Evolutionary conservation across 129 eudicot genomes (phyloP).

Genomic region (Calendula officinalis): DNA sequence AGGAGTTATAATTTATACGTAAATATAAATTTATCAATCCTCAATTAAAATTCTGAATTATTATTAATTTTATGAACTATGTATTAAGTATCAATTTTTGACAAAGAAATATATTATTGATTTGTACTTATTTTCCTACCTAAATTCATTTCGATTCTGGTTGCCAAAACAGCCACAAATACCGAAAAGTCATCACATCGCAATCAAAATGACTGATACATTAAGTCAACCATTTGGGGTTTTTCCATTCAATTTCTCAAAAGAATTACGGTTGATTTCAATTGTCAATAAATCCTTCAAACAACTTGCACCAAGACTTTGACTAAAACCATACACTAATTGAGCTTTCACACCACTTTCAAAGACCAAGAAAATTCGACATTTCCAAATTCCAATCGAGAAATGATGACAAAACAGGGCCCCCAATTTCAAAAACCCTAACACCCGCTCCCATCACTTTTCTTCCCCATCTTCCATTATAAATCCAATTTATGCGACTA

Average conservation of each 20-base stretch:
- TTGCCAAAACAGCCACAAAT: background rate
- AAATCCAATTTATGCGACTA: background rate
- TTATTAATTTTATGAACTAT: too few species aligned
- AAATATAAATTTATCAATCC: too few species aligned
- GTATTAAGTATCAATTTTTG: too few species aligned
- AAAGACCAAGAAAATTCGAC: conserved; percentile 7
- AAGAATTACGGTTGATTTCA: background rate
- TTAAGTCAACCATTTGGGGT: background rate
- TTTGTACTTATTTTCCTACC: too few species aligned
- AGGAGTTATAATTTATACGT: too few species aligned
- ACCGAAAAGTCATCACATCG: background rate
- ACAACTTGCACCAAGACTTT: conserved; percentile 11
- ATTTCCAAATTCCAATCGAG: conserved; percentile 15
- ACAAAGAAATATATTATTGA: too few species aligned
- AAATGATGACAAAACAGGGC: conserved; percentile 6
- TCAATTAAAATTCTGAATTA: too few species aligned
- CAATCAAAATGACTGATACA: background rate
- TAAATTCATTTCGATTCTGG: too few species aligned
- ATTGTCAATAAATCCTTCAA: background rate
- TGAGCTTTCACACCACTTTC: background rate
- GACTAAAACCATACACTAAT: conserved; percentile 8
- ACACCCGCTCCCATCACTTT: background rate
- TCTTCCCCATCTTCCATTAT: background rate
- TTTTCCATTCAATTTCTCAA: conserved; percentile 9
- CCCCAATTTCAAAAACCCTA: background rate